Evolutionary conservation across 371 early-diverging fungal species (phyloP), one percentile per base, ranked within the genome.

Genomic region (Saksenaea vasiformis): DNA sequence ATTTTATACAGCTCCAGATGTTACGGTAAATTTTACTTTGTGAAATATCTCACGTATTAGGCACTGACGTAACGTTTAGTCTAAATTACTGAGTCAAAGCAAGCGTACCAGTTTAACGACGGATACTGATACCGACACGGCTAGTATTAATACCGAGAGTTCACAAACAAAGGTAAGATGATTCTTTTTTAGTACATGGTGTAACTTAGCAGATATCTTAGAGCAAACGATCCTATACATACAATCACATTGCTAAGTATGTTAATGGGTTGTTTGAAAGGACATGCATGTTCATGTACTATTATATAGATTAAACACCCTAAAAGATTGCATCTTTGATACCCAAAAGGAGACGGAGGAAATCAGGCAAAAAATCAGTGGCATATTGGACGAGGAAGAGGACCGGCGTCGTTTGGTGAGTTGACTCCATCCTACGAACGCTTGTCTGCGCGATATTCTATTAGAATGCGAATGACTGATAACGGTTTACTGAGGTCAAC

Each of bases 311-410:
- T 35, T 84, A 38, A 86, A 82, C 65, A 82, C 85, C 38, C 61
- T 85, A 15, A 79, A 82, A 60, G 83, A 83, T 28, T 85, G 84
- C 47, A 79, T 86, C 56, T 80, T 77, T 62, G 87, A 86, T 71
- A 84, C 87, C 15, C 80, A 81, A 60, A 69, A 64, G 41, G 82
- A 84, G 1, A 71, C 79, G 14, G 72, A 77, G 28, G 84, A 86
- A 61, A 76, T 86, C 35, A 69, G 74, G 51, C 65, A 69, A 36
- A 67, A 73, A 37, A 79, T 85, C 38, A 77, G 81, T 53, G 53
- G 64, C 0, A 72, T 82, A 7, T 55, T 86, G 15, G 72, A 68
- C 4, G 69, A 68, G 28, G 74, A 77, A 41, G 72, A 78, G 13
- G 64, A 76, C 15, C 76, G 78, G 10, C 71, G 82, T 64, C 73